Evolutionary conservation across 352 stramenopile genomes (phyloP), one percentile per base, ranked within the genome.

Genomic region (Globisporangium nagaii): DNA sequence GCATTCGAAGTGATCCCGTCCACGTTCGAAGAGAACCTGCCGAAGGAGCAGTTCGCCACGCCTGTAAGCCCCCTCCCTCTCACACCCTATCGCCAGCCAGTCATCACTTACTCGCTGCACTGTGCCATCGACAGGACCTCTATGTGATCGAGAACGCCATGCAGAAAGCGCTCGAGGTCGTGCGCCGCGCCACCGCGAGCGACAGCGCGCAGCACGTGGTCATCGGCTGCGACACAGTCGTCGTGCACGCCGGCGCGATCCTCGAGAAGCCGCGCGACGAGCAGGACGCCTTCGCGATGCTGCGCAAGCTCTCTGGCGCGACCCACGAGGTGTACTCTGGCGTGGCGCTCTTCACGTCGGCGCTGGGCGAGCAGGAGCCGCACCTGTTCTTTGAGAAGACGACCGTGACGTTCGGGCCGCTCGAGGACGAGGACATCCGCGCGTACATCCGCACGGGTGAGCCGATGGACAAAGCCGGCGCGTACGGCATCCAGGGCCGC

Each of bases 381-480:
- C 75, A 90, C 53, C 40, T 90, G 22, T 91, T 91, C 56, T 91
- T 69, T 52, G 77, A 89, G 43, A 76, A 73, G 57, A 93, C 72
- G 3, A 70, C 56, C 17, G 65, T 89, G 22, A 71, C 70, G n/a
- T 87, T 89, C 31, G 75, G 70, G 1, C 55, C 48, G 4, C 56
- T 92, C n/a, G 66, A 81, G 24, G 62, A 66, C 0, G 63, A 72
- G 45, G 83, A 88, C 48, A 91, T 90, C 56, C 71, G 63, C 20
- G 65, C 73, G 22, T 97, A 97, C 56, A 93, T 96, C 44, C 70
- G 74, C 25, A 96, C 82, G 1, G 84, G 83, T 2, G 88, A 97
- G 56, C 88, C 90, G 1, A 96, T 97, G 88, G 90, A 97, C 65
- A 97, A 97, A 58, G 85, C 89, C 1, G 89, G 90, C 31, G 70